Conservation (phyloP, 106 monocot genomes). For the Apostasia shenzhenica region DNA sequence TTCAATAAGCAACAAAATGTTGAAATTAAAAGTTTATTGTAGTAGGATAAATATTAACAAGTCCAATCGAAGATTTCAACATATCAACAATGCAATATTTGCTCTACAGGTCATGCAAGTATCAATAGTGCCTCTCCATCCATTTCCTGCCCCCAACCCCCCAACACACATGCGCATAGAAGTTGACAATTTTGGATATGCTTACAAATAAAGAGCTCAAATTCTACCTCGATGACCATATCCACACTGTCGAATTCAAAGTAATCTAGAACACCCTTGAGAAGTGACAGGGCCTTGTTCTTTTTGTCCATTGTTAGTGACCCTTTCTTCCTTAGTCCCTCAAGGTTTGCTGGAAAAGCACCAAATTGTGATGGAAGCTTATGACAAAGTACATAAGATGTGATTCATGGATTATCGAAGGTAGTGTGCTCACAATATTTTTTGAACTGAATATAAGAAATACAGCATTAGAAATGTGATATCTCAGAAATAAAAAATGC, state of each 20-base stretch:
- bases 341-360: constrained; percentile 46
- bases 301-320: constrained; percentile 60
- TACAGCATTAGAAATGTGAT: not conserved
- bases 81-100: too few relatives aligned
- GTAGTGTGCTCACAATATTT: too few relatives aligned
- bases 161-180: not conserved
- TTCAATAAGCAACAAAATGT: not conserved
- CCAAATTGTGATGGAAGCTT: not conserved
- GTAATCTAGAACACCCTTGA: constrained; percentile 67
- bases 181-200: not conserved
- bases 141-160: too few relatives aligned
- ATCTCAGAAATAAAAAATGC: not conserved
- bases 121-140: too few relatives aligned
- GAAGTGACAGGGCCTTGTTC: constrained; percentile 51
- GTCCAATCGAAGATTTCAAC: not conserved
- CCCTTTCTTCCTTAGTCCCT: constrained; percentile 59
- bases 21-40: not conserved
- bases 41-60: not conserved
- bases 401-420: too few relatives aligned
- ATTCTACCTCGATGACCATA: constrained; percentile 82
- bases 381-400: not conserved
- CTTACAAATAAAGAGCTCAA: not conserved
- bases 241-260: constrained; percentile 75
- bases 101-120: too few relatives aligned
- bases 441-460: too few relatives aligned